phyloP scores from a whole-genome alignment of 2,329 filamentous ascomycete genomes.

The Pseudocercospora fijiensis region DNA sequence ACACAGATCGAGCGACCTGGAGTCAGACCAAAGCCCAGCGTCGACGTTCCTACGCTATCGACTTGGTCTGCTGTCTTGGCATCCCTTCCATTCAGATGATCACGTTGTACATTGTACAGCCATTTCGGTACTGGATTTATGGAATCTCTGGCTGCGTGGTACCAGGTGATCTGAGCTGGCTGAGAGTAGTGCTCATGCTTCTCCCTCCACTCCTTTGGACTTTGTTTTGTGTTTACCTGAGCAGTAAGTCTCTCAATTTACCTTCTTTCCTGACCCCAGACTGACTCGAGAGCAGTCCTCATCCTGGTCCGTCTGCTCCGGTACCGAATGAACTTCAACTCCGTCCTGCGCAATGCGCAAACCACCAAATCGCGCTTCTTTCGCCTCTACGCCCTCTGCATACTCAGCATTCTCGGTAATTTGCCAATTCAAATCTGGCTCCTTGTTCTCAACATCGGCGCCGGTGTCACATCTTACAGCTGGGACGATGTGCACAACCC shows the following conservation, averaged over 20 bases:
- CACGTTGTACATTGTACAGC: constrained; percentile 61
- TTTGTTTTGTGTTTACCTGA: constrained; percentile 55
- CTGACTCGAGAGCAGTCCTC: constrained; percentile 47
- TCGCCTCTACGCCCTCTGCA: constrained; percentile 59
- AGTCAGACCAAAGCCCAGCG: constrained; percentile 51
- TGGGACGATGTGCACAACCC: constrained; percentile 56
- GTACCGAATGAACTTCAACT: constrained; percentile 59
- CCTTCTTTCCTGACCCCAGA: background rate
- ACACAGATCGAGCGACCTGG: constrained; percentile 57
- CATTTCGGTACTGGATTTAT: constrained; percentile 57
- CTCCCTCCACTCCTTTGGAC: constrained; percentile 59
- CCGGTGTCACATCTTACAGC: constrained; percentile 37
- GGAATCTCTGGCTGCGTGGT: constrained; percentile 60
- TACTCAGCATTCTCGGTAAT: constrained; percentile 51
- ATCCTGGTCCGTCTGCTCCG: constrained; percentile 60
- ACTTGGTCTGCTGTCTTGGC: constrained; percentile 57
- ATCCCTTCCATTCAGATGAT: constrained; percentile 57
- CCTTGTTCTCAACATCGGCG: constrained; percentile 43
- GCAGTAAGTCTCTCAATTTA: constrained; percentile 48
- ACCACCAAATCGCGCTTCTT: constrained; percentile 61
- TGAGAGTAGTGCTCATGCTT: constrained; percentile 53
- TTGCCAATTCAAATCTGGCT: constrained; percentile 56
- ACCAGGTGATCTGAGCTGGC: constrained; percentile 58
- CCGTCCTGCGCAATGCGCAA: constrained; percentile 55
- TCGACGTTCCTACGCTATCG: constrained; percentile 49